Base-by-base conservation (phyloP, 164 flowering plant species). In the Hamamelis virginiana region DNA sequence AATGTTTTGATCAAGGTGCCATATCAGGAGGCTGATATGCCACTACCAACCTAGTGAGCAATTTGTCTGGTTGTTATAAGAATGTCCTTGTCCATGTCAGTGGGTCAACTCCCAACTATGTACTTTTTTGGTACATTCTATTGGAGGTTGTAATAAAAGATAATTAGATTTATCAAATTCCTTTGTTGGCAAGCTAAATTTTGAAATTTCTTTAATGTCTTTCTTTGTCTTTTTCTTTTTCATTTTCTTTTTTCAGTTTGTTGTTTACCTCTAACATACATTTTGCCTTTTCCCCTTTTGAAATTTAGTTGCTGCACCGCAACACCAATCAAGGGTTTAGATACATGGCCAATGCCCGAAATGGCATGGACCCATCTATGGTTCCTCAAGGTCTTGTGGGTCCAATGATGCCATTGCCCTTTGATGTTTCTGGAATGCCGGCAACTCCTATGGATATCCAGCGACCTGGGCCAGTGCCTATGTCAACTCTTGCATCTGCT, bases 401-500 rank as follows among this genome's bases (percentile, higher is more conserved):
- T 28, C 87, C 85, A 8, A 66, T 83, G 78, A 70, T 84, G 82
- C 83, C 87, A 15, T 16, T 81, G 72, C 77, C 88, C 15, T 73
- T 76, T 59, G 86, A 86, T 74, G 87, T 59, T 50, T 73, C 86
- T 4, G 82, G 79, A 33, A 66, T 83, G 74, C 82, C 85, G 45
- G 57, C 70, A 18, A 14, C 80, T 63, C 74, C 83, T 13, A 56
- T 62, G 65, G 88, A 86, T 45, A 71, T 58, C 25, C 85, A 72
- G 13, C 79, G 79, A 15, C 67, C 85, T 58, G 80, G 73, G 69
- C 82, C 81, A 23, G 57, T 83, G 62, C 83, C 86, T 5, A 81
- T 76, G n/a, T 66, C 84, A 67, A 74, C 87, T 16, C 92, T 88
- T 65, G 81, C 88, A 51, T 84, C 91, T 56, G 84, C 91, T 43